phyloP scores from a whole-genome alignment of 805 yeast species.

The Huiozyma naganishii region DNA sequence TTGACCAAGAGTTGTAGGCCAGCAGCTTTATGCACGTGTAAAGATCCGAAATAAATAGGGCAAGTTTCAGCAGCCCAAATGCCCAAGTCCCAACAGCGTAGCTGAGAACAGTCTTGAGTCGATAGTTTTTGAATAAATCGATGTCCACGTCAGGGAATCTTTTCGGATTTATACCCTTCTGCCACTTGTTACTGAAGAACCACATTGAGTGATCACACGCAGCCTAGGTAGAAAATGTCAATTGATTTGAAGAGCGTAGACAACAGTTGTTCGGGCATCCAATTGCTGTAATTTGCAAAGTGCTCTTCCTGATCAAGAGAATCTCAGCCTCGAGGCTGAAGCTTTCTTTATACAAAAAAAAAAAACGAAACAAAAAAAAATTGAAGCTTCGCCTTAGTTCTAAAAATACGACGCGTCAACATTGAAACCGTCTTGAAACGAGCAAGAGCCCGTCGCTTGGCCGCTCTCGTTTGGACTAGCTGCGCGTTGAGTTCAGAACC shows the following conservation, averaged over 20 bases:
- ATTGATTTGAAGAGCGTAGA: no score
- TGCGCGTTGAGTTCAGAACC: constrained; percentile 26
- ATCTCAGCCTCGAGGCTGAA: no score
- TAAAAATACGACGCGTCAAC: no score
- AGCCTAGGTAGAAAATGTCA: no score
- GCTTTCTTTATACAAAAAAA: no score
- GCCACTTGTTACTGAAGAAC: constrained; percentile 22
- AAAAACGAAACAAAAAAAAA: background rate
- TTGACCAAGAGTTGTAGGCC: constrained; percentile 61
- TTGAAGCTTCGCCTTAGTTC: background rate
- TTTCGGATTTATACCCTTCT: constrained; percentile 17
- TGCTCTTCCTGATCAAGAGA: no score
- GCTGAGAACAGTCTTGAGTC: constrained; percentile 13
- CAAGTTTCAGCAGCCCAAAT: constrained; percentile 36
- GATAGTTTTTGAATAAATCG: constrained; percentile 13
- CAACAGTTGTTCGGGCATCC: no score
- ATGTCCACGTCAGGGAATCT: constrained; percentile 18
- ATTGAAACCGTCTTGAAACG: no score
- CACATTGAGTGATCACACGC: no score
- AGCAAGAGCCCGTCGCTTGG: no score
- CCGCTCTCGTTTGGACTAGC: constrained; percentile 2
- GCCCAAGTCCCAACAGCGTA: constrained; percentile 17
- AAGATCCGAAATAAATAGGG: constrained; percentile 56
- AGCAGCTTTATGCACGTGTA: constrained; percentile 67
- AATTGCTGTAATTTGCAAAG: no score